phyloP scores from a whole-genome alignment of 2,329 filamentous ascomycete genomes.

The Neopestalotiopsis rosae region DNA sequence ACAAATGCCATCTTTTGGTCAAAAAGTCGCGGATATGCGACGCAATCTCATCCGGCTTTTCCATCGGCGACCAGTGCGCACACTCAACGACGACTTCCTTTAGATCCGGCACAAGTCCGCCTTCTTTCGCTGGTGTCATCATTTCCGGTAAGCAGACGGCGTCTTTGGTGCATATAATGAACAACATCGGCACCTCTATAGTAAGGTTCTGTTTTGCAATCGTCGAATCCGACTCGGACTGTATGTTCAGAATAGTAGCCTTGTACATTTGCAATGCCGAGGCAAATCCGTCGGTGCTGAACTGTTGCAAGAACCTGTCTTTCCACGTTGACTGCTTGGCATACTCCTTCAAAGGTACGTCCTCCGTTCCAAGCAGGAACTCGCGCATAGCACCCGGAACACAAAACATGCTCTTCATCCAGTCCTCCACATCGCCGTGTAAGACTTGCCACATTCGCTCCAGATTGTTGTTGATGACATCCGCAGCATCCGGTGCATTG shows the following conservation, averaged over 20 bases:
- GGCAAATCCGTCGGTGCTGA: conserved; percentile 38
- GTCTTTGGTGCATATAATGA: conserved; percentile 38
- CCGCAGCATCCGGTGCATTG: conserved; percentile 10
- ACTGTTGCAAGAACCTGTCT: conserved; percentile 37
- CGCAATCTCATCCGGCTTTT: conserved; percentile 37
- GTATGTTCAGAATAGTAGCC: conserved; percentile 29
- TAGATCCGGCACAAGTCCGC: conserved; percentile 36
- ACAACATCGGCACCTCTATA: conserved; percentile 43
- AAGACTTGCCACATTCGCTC: conserved; percentile 17
- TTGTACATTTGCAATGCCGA: conserved; percentile 44
- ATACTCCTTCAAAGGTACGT: conserved; percentile 38
- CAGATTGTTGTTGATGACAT: conserved; percentile 7
- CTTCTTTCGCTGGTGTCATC: conserved; percentile 33
- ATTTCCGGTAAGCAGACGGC: conserved; percentile 38
- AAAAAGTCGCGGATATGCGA: conserved; percentile 18
- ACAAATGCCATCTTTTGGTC: conserved; percentile 21
- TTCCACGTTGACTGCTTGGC: conserved; percentile 31
- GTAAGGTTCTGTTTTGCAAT: conserved; percentile 27
- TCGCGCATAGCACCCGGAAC: conserved; percentile 15
- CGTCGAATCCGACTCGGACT: conserved; percentile 34
- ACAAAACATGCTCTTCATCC: conserved; percentile 18
- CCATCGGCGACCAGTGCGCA: conserved; percentile 41
- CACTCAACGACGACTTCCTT: conserved; percentile 38
- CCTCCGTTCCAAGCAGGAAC: conserved; percentile 27
- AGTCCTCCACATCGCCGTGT: conserved; percentile 11